Evolutionary conservation across 2,329 filamentous ascomycete species (phyloP).

Genomic region (Ilyonectria robusta): DNA sequence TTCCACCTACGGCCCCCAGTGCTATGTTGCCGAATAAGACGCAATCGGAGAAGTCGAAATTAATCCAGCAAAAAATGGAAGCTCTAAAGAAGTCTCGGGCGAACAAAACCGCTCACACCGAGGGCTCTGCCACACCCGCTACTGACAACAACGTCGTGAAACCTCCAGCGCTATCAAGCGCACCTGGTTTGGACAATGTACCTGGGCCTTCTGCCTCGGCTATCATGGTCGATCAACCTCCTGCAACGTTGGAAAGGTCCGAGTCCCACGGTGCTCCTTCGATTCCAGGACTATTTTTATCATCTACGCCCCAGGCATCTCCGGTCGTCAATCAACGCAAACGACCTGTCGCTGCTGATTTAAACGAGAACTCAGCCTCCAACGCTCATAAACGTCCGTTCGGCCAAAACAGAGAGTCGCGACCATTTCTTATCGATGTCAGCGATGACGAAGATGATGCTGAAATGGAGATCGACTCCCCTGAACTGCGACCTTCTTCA

Average conservation of each 20-base stretch:
- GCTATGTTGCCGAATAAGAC: constrained; percentile 48
- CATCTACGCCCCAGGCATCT: constrained; percentile 47
- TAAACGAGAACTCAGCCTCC: constrained; percentile 68
- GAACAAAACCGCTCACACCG: constrained; percentile 42
- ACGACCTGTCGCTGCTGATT: constrained; percentile 75
- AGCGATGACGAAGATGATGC: constrained; percentile 80
- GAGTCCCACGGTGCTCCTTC: constrained; percentile 38
- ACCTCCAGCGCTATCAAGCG: neutral
- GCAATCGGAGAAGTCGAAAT: constrained; percentile 78
- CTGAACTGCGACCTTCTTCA: constrained; percentile 58
- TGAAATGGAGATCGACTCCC: constrained; percentile 77
- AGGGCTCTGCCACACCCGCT: constrained; percentile 26
- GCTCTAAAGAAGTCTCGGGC: constrained; percentile 74
- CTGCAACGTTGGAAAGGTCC: constrained; percentile 17
- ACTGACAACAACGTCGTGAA: constrained; percentile 5
- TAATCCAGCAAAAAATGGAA: constrained; percentile 84
- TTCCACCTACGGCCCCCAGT: constrained; percentile 51
- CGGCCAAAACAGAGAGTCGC: constrained; percentile 69
- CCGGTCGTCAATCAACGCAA: constrained; percentile 49
- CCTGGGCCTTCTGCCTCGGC: constrained; percentile 16
- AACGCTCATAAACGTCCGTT: constrained; percentile 71
- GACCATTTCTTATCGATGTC: constrained; percentile 84
- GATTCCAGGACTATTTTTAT: constrained; percentile 57
- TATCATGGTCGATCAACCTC: constrained; percentile 22
- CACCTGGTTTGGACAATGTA: constrained; percentile 2